phyloP scores from a whole-genome alignment of 805 yeast genomes.

The Saccharomycopsis malanga region DNA sequence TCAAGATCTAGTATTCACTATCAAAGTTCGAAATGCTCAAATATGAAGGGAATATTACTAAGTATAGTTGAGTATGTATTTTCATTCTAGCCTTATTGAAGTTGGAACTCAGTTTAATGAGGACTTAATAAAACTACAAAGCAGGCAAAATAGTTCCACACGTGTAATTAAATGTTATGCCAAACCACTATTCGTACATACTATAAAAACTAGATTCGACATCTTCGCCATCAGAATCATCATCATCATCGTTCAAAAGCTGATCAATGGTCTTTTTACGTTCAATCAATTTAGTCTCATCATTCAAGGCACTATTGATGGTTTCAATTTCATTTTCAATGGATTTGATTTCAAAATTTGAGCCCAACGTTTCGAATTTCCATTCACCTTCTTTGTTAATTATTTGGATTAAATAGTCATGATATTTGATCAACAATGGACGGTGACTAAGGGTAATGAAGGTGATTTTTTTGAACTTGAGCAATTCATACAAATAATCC shows the following conservation, averaged over 20 bases:
- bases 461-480: constrained; percentile 64
- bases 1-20: too few species aligned
- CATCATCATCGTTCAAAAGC: constrained; percentile 24
- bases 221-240: constrained; percentile 10
- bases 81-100: too few species aligned
- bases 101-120: too few species aligned
- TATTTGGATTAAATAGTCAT: constrained; percentile 66
- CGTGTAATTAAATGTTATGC: too few species aligned
- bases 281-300: constrained; percentile 50
- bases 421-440: constrained; percentile 77
- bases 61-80: too few species aligned
- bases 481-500: constrained; percentile 71
- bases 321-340: constrained; percentile 71
- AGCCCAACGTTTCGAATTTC: constrained; percentile 57
- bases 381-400: constrained; percentile 48
- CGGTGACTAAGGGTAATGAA: constrained; percentile 79
- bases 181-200: not conserved
- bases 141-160: too few species aligned
- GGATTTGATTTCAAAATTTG: constrained; percentile 57
- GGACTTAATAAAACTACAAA: too few species aligned
- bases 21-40: too few species aligned
- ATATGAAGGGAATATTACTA: too few species aligned
- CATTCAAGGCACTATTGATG: constrained; percentile 51
- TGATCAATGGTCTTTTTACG: constrained; percentile 53
- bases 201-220: not conserved